phyloP scores from a whole-genome alignment of 2,329 filamentous ascomycete genomes.

The Ilyonectria mors-panacis region DNA sequence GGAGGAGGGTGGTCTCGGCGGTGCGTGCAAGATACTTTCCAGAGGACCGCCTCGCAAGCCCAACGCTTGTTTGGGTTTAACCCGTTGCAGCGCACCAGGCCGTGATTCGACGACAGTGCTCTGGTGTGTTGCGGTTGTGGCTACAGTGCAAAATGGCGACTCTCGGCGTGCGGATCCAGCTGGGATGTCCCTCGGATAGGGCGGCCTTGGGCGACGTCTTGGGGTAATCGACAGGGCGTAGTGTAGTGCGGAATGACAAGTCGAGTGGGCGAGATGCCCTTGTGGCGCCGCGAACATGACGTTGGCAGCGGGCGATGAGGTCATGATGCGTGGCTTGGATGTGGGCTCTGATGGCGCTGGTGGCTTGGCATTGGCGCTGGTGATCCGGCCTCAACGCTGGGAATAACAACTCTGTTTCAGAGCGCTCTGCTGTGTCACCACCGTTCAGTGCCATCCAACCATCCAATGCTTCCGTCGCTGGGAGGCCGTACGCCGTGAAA shows the following conservation, averaged over 20 bases:
- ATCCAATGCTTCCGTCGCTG: slow-evolving; percentile 7
- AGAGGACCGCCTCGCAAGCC: not conserved
- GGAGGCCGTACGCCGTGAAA: not conserved
- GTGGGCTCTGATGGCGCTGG: not conserved
- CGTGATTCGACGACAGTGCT: slow-evolving; percentile 24
- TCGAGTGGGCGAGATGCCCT: slow-evolving; percentile 7
- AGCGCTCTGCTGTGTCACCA: slow-evolving; percentile 2
- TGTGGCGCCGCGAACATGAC: slow-evolving; percentile 21
- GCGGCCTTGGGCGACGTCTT: not conserved
- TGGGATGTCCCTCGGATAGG: not conserved
- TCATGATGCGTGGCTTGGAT: slow-evolving; percentile 32
- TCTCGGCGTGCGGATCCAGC: not conserved
- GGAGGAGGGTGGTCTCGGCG: slow-evolving; percentile 10
- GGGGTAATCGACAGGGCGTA: not conserved
- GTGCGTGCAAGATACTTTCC: not conserved
- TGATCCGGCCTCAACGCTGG: too few relatives aligned
- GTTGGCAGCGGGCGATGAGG: slow-evolving; percentile 22
- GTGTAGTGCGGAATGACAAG: not conserved
- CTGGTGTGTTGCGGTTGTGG: not conserved
- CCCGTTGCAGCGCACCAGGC: not conserved
- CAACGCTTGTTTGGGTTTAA: not conserved
- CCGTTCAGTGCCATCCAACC: slow-evolving; percentile 6
- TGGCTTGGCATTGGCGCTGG: slow-evolving; percentile 20
- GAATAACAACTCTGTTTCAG: slow-evolving; percentile 9
- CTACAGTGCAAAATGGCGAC: not conserved